Percentiles rank a stretch among this genome's conserved stretches.
These are phyloP conservation scores for Kazachstania kunashirensis DNA, from an alignment of 805 yeast genomes.

Conservation along the genomic window DNA sequence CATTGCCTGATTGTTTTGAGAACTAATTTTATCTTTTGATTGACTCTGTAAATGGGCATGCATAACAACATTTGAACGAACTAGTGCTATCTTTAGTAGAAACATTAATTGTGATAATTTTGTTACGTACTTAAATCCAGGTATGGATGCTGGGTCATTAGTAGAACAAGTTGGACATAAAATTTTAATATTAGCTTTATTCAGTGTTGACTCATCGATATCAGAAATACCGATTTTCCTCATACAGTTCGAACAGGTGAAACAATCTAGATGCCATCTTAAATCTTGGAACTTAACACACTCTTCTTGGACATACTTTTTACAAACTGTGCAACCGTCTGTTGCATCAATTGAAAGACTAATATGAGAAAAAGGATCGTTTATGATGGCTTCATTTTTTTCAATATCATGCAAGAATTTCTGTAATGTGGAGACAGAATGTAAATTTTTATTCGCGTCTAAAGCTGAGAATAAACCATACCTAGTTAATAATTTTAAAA, in stretches of 20 bases:
- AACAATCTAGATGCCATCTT: slow-evolving; percentile 80
- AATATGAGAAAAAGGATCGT: slow-evolving; percentile 33
- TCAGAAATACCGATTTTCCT: slow-evolving; percentile 32
- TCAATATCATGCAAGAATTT: slow-evolving; percentile 48
- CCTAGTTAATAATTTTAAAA: slow-evolving; percentile 73
- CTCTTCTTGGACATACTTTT: slow-evolving; percentile 71
- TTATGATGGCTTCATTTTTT: slow-evolving; percentile 33
- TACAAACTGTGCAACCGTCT: slow-evolving; percentile 67
- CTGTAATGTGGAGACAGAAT: slow-evolving; percentile 53
- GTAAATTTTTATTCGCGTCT: slow-evolving; percentile 48
- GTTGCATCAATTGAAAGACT: slow-evolving; percentile 51
- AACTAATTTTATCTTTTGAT: slow-evolving; percentile 5
- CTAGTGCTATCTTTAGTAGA: slow-evolving; percentile 73
- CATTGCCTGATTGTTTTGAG: slow-evolving; percentile 12
- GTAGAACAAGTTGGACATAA: slow-evolving; percentile 57
- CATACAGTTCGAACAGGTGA: slow-evolving; percentile 53
- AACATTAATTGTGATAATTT: slow-evolving; percentile 66
- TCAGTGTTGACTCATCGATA: slow-evolving; percentile 41
- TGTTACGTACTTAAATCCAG: slow-evolving; percentile 55
- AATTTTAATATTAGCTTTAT: slow-evolving; percentile 30
- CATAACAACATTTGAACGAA: slow-evolving; percentile 60
- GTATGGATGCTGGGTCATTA: slow-evolving; percentile 37
- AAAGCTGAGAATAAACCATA: slow-evolving; percentile 71
- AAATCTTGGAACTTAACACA: slow-evolving; percentile 52
- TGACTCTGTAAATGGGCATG: slow-evolving; percentile 26